These are phyloP conservation scores for Aspergillus alliaceus DNA, from an alignment of 2,329 filamentous ascomycete genomes.

Conservation along the genomic window DNA sequence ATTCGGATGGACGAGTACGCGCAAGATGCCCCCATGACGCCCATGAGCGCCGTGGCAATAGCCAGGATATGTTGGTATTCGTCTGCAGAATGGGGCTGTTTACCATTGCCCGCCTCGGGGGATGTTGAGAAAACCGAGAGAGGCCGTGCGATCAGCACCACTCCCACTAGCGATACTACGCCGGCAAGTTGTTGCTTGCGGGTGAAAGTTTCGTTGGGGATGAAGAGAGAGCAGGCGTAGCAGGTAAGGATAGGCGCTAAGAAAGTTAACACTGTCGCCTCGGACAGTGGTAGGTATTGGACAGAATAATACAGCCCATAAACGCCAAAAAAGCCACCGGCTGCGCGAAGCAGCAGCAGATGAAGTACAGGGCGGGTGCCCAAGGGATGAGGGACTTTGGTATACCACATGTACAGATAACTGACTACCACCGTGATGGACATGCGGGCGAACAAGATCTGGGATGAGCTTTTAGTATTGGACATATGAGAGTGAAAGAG, in stretches of 20 bases:
- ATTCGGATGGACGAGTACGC: constrained; percentile 77
- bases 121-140: constrained; percentile 21
- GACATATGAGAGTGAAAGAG: not conserved
- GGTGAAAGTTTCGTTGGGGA: constrained; percentile 73
- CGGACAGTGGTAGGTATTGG: constrained; percentile 78
- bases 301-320: constrained; percentile 75
- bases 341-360: constrained; percentile 67
- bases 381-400: constrained; percentile 65
- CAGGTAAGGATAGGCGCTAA: constrained; percentile 76
- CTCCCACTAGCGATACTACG: constrained; percentile 72
- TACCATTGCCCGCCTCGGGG: constrained; percentile 19
- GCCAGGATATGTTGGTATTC: constrained; percentile 67
- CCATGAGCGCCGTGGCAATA: constrained; percentile 70
- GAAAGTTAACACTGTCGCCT: constrained; percentile 89
- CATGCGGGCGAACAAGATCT: constrained; percentile 79
- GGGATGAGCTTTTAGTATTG: not conserved
- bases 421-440: constrained; percentile 68
- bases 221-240: constrained; percentile 74
- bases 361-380: constrained; percentile 66
- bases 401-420: constrained; percentile 72
- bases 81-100: constrained; percentile 44
- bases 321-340: constrained; percentile 74
- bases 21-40: constrained; percentile 72
- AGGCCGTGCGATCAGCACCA: constrained; percentile 80
- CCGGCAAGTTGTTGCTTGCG: constrained; percentile 74